Evolutionary conservation across 73 alveolate genomes (phyloP).

Genomic region (Paramecium caudatum): DNA sequence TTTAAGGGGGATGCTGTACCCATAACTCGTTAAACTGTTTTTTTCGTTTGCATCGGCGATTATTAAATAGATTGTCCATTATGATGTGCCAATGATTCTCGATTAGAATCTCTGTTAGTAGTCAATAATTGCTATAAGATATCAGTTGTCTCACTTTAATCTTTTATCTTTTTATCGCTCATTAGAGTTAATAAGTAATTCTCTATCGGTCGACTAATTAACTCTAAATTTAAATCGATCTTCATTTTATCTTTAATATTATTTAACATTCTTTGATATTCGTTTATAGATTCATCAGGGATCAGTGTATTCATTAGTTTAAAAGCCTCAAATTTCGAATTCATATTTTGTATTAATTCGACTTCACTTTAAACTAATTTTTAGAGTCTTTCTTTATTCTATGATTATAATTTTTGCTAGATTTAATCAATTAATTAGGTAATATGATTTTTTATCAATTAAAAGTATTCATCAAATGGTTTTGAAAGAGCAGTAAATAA

Average conservation of each 20-base stretch:
- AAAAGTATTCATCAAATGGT: slow-evolving; percentile 40
- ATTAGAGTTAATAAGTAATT: no score
- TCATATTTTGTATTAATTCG: neutral
- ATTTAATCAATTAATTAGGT: neutral
- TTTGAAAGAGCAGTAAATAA: neutral
- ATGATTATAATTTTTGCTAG: neutral
- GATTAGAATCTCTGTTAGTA: slow-evolving; percentile 15
- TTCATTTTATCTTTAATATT: neutral
- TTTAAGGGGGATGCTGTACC: slow-evolving; percentile 45
- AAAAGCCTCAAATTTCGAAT: slow-evolving; percentile 38
- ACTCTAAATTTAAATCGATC: neutral
- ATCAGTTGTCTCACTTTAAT: neutral
- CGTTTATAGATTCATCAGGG: neutral
- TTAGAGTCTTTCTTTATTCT: neutral
- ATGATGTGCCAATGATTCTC: slow-evolving; percentile 4
- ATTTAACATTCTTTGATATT: neutral
- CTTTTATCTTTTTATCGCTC: slow-evolving; percentile 21
- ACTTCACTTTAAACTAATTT: neutral
- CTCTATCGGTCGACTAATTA: no score
- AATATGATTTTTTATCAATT: neutral
- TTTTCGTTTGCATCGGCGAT: slow-evolving; percentile 2
- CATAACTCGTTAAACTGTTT: neutral
- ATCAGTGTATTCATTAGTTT: slow-evolving; percentile 3
- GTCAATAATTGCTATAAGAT: neutral
- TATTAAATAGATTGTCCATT: no score